Evolutionary conservation across 2,329 filamentous ascomycete genomes (phyloP).

Genomic region (Sporothrix euskadiensis): DNA sequence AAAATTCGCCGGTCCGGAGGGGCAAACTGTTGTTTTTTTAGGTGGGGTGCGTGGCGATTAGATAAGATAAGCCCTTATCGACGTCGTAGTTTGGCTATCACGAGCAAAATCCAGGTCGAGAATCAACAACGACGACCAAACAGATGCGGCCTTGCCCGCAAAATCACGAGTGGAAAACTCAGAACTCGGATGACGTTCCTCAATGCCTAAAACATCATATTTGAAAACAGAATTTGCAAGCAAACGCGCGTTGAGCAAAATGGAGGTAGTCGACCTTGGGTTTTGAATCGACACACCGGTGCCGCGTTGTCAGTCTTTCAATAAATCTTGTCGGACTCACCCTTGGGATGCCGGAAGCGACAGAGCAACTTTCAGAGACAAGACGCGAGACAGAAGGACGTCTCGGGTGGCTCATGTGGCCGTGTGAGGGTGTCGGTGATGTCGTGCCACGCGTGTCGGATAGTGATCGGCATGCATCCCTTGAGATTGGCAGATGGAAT

Average conservation of each 20-base stretch:
- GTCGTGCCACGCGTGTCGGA: conserved; percentile 8
- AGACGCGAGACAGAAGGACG: background rate
- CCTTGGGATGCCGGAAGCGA: background rate
- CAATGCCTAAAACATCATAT: background rate
- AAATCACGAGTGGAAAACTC: too few relatives aligned
- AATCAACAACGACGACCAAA: background rate
- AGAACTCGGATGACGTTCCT: too few relatives aligned
- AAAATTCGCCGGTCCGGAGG: conserved; percentile 24
- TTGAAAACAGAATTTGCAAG: background rate
- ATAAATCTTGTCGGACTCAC: too few relatives aligned
- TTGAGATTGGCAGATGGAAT: conserved; percentile 2
- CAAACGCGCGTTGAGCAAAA: background rate
- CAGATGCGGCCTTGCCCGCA: background rate
- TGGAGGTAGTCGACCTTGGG: background rate
- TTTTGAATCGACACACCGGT: background rate
- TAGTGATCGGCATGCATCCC: conserved; percentile 13
- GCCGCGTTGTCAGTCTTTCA: background rate
- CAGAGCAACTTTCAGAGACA: background rate
- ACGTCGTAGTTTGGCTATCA: background rate
- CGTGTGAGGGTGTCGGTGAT: background rate
- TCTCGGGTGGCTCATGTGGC: background rate
- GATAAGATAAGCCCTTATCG: conserved; percentile 28
- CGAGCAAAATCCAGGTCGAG: background rate
- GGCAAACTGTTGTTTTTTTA: conserved; percentile 20
- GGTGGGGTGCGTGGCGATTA: conserved; percentile 26